These are phyloP conservation scores for Coniferiporia sulphurascens DNA, from an alignment of 1,284 basidiomycete species.

Conservation along the genomic window DNA sequence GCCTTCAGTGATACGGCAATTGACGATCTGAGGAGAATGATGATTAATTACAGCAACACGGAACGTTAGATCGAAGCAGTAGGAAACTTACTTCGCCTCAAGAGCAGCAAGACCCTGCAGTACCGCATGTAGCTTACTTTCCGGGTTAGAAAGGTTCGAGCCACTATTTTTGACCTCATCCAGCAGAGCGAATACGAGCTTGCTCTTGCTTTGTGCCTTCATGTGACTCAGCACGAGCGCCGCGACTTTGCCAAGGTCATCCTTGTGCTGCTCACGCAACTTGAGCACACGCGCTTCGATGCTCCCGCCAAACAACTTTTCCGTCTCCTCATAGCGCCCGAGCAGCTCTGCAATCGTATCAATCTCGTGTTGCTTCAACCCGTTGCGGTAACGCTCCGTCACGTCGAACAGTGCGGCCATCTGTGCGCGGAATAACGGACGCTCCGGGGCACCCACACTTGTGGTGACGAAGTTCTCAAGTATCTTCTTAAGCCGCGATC, in stretches of 20 bases:
- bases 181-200: slow-evolving; percentile 80
- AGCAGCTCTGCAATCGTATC: slow-evolving; percentile 70
- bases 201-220: slow-evolving; percentile 91
- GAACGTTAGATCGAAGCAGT: background rate
- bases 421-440: slow-evolving; percentile 70
- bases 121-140: slow-evolving; percentile 66
- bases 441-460: slow-evolving; percentile 75
- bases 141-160: slow-evolving; percentile 68
- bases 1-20: slow-evolving; percentile 91
- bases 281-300: slow-evolving; percentile 91
- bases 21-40: slow-evolving; percentile 56
- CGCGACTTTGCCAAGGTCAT: slow-evolving; percentile 87
- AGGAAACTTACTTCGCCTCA: slow-evolving; percentile 70
- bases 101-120: slow-evolving; percentile 78
- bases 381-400: slow-evolving; percentile 78
- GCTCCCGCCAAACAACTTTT: slow-evolving; percentile 88
- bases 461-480: slow-evolving; percentile 86
- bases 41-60: slow-evolving; percentile 13
- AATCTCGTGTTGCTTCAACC: slow-evolving; percentile 87
- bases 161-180: slow-evolving; percentile 83
- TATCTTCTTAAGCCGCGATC: slow-evolving; percentile 73
- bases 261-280: slow-evolving; percentile 89
- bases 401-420: slow-evolving; percentile 72
- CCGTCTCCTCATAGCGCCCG: slow-evolving; percentile 75
- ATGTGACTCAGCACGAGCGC: slow-evolving; percentile 90